A percentile compares a stretch with the other conserved stretches of the same genome.
Conservation (phyloP, 306 rosid species). For the Hylodesmum podocarpum region DNA sequence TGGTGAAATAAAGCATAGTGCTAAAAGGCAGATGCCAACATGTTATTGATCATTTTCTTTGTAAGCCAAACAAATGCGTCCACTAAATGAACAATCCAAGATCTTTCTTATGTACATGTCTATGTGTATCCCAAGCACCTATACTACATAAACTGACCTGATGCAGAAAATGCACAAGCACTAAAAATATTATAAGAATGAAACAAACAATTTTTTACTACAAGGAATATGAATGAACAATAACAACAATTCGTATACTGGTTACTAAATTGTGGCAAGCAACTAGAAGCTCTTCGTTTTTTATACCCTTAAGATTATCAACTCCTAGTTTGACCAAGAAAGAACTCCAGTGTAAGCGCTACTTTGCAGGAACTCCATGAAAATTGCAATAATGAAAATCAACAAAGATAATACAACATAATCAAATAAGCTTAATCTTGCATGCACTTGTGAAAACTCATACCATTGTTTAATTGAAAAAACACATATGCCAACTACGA, state of each 20-base stretch:
- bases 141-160: constrained; percentile 96
- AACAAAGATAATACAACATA: background rate
- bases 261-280: constrained; percentile 92
- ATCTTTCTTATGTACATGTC: background rate
- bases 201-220: background rate
- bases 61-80: background rate
- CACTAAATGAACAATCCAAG: background rate
- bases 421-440: background rate
- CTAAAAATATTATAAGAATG: background rate
- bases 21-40: background rate
- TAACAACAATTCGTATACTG: no score
- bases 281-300: constrained; percentile 93
- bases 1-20: background rate
- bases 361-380: constrained; percentile 96
- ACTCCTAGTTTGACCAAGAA: constrained; percentile 93
- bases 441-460: background rate
- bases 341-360: constrained; percentile 92
- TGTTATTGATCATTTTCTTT: background rate
- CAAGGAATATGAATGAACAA: background rate
- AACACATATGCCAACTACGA: background rate
- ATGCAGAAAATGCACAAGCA: constrained; percentile 15
- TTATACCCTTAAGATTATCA: constrained; percentile 86
- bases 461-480: background rate
- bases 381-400: constrained; percentile 49
- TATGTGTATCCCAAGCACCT: constrained; percentile 85